These are phyloP conservation scores for Chalciporus piperatus DNA, from an alignment of 768 basidiomycete species.

Conservation along the genomic window DNA sequence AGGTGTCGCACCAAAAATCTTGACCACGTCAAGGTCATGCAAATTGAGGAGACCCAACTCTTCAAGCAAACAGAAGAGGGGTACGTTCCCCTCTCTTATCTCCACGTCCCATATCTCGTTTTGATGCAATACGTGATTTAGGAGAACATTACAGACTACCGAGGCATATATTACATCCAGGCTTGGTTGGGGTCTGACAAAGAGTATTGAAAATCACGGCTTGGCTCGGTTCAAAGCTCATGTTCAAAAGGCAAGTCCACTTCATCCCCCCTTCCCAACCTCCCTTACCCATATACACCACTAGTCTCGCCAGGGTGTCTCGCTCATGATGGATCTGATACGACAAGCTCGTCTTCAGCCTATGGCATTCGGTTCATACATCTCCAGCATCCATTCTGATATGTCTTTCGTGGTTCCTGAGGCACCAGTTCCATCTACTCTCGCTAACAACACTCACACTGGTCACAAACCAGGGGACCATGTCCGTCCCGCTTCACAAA, in stretches of 20 bases:
- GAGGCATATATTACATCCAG: slow-evolving; percentile 86
- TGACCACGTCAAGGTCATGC: slow-evolving; percentile 93
- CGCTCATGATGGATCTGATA: slow-evolving; percentile 72
- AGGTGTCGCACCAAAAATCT: slow-evolving; percentile 83
- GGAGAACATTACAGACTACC: slow-evolving; percentile 80
- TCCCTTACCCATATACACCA: slow-evolving; percentile 5
- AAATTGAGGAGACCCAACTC: slow-evolving; percentile 79
- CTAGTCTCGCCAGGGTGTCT: slow-evolving; percentile 86
- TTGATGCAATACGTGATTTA: slow-evolving; percentile 26
- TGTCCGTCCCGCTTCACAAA: slow-evolving; percentile 6
- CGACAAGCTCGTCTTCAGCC: slow-evolving; percentile 71
- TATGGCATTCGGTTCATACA: slow-evolving; percentile 41
- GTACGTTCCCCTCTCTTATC: slow-evolving; percentile 41
- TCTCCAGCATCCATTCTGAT: slow-evolving; percentile 33
- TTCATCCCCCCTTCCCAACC: not conserved
- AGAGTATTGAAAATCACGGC: slow-evolving; percentile 83
- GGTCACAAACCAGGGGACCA: slow-evolving; percentile 18
- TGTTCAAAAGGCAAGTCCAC: slow-evolving; percentile 68
- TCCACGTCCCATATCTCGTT: not conserved
- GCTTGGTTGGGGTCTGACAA: slow-evolving; percentile 89
- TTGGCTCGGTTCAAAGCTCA: slow-evolving; percentile 83
- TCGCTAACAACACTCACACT: slow-evolving; percentile 2
- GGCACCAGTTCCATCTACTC: slow-evolving; percentile 12
- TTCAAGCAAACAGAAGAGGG: slow-evolving; percentile 68
- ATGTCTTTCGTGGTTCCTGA: slow-evolving; percentile 28